Conservation (phyloP, 169 alveolate species). For the Plasmodium gaboni region DNA sequence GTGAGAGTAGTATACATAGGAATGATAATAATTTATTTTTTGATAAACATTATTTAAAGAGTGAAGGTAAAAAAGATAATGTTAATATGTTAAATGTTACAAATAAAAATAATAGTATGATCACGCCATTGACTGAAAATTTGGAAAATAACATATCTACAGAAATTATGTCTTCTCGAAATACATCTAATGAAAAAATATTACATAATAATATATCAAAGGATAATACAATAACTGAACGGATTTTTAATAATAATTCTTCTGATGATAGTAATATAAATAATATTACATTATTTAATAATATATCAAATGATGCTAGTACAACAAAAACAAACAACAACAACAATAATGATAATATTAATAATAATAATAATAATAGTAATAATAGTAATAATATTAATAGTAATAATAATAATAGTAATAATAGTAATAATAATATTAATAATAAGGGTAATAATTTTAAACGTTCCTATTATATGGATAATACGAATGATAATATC, state of each 20-base stretch:
- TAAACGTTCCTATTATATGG: too few relatives aligned
- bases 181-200: slow-evolving; percentile 30
- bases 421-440: too few relatives aligned
- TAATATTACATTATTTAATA: not conserved
- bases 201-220: slow-evolving; percentile 10
- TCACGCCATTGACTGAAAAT: not conserved
- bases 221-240: not conserved
- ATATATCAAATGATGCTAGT: not conserved
- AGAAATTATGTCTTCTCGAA: slow-evolving; percentile 43
- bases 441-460: too few relatives aligned
- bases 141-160: slow-evolving; percentile 1
- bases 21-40: not conserved
- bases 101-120: not conserved
- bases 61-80: not conserved
- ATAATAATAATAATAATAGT: too few relatives aligned
- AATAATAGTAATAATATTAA: too few relatives aligned
- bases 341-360: too few relatives aligned
- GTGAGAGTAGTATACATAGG: too few relatives aligned
- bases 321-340: not conserved
- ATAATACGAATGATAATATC: too few relatives aligned
- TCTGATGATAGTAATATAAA: not conserved
- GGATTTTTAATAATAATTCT: slow-evolving; percentile 4
- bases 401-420: too few relatives aligned
- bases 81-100: not conserved
- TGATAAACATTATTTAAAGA: not conserved